A percentile compares a stretch with the other conserved stretches of the same genome.
phyloP scores from a whole-genome alignment of 192 early-diverging fungal genomes.

The Backusella sp. region DNA sequence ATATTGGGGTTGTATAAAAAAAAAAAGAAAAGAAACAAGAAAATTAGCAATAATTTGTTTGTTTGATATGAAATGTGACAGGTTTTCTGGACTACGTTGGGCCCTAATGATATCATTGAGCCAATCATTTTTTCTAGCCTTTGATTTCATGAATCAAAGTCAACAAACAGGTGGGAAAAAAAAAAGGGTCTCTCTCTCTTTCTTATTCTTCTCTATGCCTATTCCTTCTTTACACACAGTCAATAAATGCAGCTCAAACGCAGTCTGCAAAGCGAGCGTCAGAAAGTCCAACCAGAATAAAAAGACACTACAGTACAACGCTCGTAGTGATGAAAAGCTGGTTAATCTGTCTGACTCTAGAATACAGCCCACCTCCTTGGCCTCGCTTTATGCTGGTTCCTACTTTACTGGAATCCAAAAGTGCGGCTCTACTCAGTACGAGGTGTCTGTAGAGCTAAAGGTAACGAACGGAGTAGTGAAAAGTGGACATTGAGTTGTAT shows the following conservation, averaged over 20 bases:
- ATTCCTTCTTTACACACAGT: background rate
- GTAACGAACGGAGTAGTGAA: constrained; percentile 34
- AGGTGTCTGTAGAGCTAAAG: constrained; percentile 70
- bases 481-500: background rate
- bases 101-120: too few relatives aligned
- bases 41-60: background rate
- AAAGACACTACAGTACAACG: background rate
- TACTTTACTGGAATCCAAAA: constrained; percentile 64
- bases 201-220: background rate
- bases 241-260: background rate
- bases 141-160: too few relatives aligned
- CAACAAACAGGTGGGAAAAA: background rate
- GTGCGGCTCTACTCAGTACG: constrained; percentile 58
- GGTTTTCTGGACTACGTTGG: background rate
- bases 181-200: background rate
- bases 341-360: constrained; percentile 21
- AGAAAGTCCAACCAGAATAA: background rate
- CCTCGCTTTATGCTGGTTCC: constrained; percentile 57
- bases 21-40: background rate
- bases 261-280: background rate
- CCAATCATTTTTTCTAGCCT: background rate
- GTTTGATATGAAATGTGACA: background rate
- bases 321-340: background rate
- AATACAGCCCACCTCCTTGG: background rate
- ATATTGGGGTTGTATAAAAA: background rate